Evolutionary conservation across 2,329 filamentous ascomycete species (phyloP).

Genomic region (Corynespora cassiicola): DNA sequence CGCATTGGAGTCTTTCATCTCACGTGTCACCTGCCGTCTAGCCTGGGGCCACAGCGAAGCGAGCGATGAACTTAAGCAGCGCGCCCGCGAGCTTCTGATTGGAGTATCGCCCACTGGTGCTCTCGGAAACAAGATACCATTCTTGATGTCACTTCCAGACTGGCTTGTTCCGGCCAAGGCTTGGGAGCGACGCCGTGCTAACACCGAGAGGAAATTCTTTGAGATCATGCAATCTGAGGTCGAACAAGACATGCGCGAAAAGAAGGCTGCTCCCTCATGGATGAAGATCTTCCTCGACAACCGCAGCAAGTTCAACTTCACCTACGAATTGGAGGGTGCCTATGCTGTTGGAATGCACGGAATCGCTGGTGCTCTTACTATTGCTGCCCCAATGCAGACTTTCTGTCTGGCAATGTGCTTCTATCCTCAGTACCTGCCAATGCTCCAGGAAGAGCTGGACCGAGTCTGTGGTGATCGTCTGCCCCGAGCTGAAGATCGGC

Average conservation of each 20-base stretch:
- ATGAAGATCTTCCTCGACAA: slow-evolving; percentile 52
- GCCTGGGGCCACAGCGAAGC: slow-evolving; percentile 54
- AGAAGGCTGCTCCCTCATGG: slow-evolving; percentile 48
- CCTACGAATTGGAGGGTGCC: slow-evolving; percentile 52
- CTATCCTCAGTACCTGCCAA: slow-evolving; percentile 51
- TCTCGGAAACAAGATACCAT: slow-evolving; percentile 53
- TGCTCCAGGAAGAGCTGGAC: slow-evolving; percentile 50
- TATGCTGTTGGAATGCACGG: slow-evolving; percentile 57
- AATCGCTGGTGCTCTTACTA: slow-evolving; percentile 54
- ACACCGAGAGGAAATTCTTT: slow-evolving; percentile 53
- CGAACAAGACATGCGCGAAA: slow-evolving; percentile 38
- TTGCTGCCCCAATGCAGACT: slow-evolving; percentile 55
- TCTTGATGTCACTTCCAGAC: slow-evolving; percentile 53
- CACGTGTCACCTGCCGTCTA: slow-evolving; percentile 54
- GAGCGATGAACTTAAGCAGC: slow-evolving; percentile 55
- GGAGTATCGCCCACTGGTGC: slow-evolving; percentile 55
- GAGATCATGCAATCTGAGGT: slow-evolving; percentile 53
- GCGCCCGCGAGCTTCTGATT: slow-evolving; percentile 54
- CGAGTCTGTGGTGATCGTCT: slow-evolving; percentile 47
- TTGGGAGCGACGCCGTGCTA: slow-evolving; percentile 52
- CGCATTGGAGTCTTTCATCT: slow-evolving; percentile 52
- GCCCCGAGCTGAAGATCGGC: slow-evolving; percentile 44
- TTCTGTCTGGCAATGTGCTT: slow-evolving; percentile 55
- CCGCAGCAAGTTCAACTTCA: slow-evolving; percentile 48
- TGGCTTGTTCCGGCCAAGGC: slow-evolving; percentile 51